phyloP scores from a whole-genome alignment of 2,329 filamentous ascomycete genomes.

The Cladobotryum protrusum region DNA sequence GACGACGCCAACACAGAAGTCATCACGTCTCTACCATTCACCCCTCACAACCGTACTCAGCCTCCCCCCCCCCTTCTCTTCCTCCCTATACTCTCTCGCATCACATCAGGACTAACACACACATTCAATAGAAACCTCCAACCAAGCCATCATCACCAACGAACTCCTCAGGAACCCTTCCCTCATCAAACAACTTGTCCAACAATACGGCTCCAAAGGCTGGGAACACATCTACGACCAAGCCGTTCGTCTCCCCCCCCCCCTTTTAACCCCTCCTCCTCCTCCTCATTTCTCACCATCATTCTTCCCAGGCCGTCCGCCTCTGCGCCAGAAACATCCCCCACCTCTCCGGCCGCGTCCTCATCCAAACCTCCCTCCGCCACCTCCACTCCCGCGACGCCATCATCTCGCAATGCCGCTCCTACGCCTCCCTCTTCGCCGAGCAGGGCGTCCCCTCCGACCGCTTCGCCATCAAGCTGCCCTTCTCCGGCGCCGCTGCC shows the following conservation, averaged over 20 bases:
- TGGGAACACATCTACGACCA: conserved; percentile 17
- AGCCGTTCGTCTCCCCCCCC: conserved; percentile 8
- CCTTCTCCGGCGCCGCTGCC: conserved; percentile 16
- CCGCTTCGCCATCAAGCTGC: conserved; percentile 19
- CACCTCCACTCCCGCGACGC: conserved; percentile 12
- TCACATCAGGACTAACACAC: background rate
- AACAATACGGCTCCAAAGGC: conserved; percentile 14
- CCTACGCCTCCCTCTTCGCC: conserved; percentile 15
- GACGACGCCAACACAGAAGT: conserved; percentile 15
- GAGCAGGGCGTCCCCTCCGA: conserved; percentile 14
- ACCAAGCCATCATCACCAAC: conserved; percentile 16
- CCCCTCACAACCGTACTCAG: conserved; percentile 15
- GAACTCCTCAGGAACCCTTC: conserved; percentile 10
- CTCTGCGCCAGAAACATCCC: conserved; percentile 18
- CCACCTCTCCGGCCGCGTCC: conserved; percentile 16
- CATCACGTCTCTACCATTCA: conserved; percentile 16
- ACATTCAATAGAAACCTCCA: conserved; percentile 15
- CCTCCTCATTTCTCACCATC: background rate
- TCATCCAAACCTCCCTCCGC: conserved; percentile 17
- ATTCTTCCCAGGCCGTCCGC: conserved; percentile 11
- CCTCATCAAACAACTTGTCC: conserved; percentile 10
- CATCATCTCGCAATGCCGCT: conserved; percentile 16
- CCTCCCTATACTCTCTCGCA: background rate
- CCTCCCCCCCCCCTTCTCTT: background rate
- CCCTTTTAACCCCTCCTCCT: background rate